phyloP scores from a whole-genome alignment of 768 basidiomycete species.

The Suillus bovinus region DNA sequence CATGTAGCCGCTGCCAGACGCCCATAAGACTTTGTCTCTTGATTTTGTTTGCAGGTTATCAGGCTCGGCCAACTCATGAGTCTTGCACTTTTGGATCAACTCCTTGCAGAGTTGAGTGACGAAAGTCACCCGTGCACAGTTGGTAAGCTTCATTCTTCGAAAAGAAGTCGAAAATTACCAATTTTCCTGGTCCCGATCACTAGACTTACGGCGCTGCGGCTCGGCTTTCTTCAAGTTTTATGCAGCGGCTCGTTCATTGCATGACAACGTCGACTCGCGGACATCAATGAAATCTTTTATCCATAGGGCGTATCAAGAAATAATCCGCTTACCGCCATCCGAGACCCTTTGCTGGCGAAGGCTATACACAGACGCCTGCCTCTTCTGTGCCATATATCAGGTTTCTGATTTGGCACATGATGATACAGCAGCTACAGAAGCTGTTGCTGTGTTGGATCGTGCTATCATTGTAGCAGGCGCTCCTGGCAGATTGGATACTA shows the following conservation, averaged over 20 bases:
- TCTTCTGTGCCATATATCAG: conserved; percentile 54
- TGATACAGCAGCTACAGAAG: conserved; percentile 35
- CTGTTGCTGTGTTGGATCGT: conserved; percentile 68
- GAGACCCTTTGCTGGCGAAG: conserved; percentile 55
- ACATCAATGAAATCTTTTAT: conserved; percentile 40
- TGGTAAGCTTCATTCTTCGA: conserved; percentile 4
- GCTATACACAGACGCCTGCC: conserved; percentile 74
- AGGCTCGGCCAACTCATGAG: background rate
- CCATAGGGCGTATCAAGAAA: conserved; percentile 45
- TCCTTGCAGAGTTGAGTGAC: conserved; percentile 3
- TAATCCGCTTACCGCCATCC: conserved; percentile 42
- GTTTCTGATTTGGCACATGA: conserved; percentile 14
- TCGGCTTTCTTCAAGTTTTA: conserved; percentile 1
- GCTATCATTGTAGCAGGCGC: conserved; percentile 86
- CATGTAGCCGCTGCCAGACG: background rate
- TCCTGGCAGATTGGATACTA: conserved; percentile 62
- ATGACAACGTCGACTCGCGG: conserved; percentile 4
- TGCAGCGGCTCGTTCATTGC: conserved; percentile 5
- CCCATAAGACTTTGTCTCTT: background rate
- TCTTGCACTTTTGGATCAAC: conserved; percentile 3
- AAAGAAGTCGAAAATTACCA: background rate
- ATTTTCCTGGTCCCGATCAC: conserved; percentile 9
- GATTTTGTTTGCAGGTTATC: conserved; percentile 1
- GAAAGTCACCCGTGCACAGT: conserved; percentile 2
- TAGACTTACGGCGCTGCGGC: conserved; percentile 2